Evolutionary conservation across 2,329 filamentous ascomycete genomes (phyloP).

Genomic region (Microdochium nivale): DNA sequence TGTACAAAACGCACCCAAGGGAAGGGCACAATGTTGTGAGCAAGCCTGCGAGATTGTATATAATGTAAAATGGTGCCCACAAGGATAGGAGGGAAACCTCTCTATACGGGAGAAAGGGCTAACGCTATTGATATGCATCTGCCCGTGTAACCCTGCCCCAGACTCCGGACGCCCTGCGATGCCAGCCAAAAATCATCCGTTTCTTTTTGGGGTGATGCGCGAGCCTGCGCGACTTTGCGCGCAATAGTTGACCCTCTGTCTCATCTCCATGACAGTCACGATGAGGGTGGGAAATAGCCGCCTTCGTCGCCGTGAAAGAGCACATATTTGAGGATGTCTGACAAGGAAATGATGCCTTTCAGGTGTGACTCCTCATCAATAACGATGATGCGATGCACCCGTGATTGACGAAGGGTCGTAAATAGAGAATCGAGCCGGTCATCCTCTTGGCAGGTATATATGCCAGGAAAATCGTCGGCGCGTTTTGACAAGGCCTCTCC

Average conservation of each 20-base stretch:
- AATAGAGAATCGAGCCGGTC: conserved; percentile 94
- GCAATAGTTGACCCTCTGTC: not conserved
- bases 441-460: conserved; percentile 89
- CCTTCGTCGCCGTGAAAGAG: conserved; percentile 70
- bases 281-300: conserved; percentile 21
- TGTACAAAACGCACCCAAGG: too few species aligned
- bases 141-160: conserved; percentile 7
- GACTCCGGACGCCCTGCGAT: conserved; percentile 20
- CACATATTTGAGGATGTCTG: conserved; percentile 94
- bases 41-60: not conserved
- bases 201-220: not conserved
- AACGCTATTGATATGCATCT: conserved; percentile 2
- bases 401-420: conserved; percentile 88
- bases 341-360: conserved; percentile 84
- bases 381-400: conserved; percentile 87
- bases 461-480: conserved; percentile 86
- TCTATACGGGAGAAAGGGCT: conserved; percentile 2
- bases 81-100: conserved; percentile 1
- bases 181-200: not conserved
- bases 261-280: conserved; percentile 2
- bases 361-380: conserved; percentile 84
- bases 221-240: not conserved
- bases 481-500: conserved; percentile 84
- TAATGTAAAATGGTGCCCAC: not conserved
- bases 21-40: too few species aligned